Base-by-base conservation (phyloP, 2,329 filamentous ascomycete genomes). In the Aspergillus ochraceus region DNA sequence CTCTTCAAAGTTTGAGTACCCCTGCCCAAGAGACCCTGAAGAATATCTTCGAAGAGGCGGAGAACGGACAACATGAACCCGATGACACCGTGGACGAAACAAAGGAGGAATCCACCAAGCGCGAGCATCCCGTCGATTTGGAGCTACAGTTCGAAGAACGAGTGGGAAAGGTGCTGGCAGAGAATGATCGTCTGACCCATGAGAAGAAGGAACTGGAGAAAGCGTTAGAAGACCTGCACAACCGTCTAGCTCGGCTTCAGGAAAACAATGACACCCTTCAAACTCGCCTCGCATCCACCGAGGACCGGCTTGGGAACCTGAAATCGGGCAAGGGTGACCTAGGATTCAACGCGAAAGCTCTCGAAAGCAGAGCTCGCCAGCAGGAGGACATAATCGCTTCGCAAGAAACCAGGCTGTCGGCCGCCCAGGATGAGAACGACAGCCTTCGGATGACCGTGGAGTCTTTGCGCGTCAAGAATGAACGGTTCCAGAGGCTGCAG, bases 361-460 rank as follows among this genome's bases (percentile, higher is more conserved):
- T 78, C 39, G 76, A 74, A 75, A 81, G 60, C 77, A 89, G 66
- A 80, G 88, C 76, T 5, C 73, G 75, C 36, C 77, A 91, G 66
- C 87, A 90, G 68, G 88, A 91, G 71, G 83, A 88, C 59, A 80
- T 91, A 53, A 92, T 93, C 69, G 86, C 87, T 45, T 84, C 81
- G 24, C 85, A 91, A 66, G 90, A 93, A 71, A 82, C 83, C 20
- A 84, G 90, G 66, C 76, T 88, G 11, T 84, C 89, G 58, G 79
- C 83, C 32, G 67, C 76, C 30, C 76, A 80, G 59, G 72, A 78
- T 58, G 77, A 80, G 60, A 74, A 79, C 6, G 77, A 79, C 61
- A 74, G 75, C 29, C 66, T 81, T 29, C 73, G 75, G 20, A 80
- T 79, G 74, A 75, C 72, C 0, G 71, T 79, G 24, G 78, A 80